These are phyloP conservation scores for Plasmodium adleri DNA, from an alignment of 169 alveolate species.

Conservation along the genomic window DNA sequence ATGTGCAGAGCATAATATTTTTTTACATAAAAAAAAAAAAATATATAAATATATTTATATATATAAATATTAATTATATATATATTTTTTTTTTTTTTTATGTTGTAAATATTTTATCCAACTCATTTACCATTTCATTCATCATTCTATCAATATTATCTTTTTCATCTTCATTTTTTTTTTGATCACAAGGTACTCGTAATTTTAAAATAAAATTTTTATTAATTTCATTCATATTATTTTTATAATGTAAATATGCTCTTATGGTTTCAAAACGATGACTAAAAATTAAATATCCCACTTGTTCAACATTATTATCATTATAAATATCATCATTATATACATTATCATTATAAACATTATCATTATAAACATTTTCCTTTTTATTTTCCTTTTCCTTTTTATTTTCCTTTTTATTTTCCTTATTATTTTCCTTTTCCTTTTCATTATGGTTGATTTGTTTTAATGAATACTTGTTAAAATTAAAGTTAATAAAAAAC, in stretches of 20 bases:
- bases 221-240: conserved; percentile 21
- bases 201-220: conserved; percentile 18
- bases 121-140: conserved; percentile 56
- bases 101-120: conserved; percentile 28
- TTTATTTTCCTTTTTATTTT: too few relatives aligned
- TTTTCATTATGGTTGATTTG: too few relatives aligned
- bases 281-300: conserved; percentile 28
- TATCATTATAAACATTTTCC: too few relatives aligned
- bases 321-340: neutral
- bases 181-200: conserved; percentile 21
- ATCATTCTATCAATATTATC: conserved; percentile 38
- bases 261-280: conserved; percentile 54
- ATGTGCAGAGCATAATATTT: too few relatives aligned
- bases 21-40: too few relatives aligned
- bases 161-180: neutral
- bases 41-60: too few relatives aligned
- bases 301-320: conserved; percentile 12
- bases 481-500: conserved; percentile 49
- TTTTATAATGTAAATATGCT: conserved; percentile 36
- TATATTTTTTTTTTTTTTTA: neutral
- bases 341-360: too few relatives aligned
- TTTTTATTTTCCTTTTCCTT: too few relatives aligned
- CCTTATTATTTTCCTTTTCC: too few relatives aligned
- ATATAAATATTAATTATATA: too few relatives aligned
- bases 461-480: conserved; percentile 12